These are phyloP conservation scores for Xerocomellus chrysenteron DNA, from an alignment of 768 basidiomycete genomes.

Conservation along the genomic window DNA sequence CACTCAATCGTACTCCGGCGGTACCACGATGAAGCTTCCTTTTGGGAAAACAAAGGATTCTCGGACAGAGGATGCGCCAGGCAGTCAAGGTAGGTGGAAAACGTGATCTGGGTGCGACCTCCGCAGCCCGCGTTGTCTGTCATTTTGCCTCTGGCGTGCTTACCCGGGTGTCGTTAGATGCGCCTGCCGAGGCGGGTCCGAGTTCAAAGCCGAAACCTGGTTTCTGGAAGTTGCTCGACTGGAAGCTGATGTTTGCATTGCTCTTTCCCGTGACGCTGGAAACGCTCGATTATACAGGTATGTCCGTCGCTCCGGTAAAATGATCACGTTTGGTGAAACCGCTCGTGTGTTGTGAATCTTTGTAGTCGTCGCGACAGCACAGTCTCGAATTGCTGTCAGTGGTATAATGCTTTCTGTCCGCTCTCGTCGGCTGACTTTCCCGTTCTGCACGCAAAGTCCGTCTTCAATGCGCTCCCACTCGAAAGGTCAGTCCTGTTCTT, in stretches of 20 bases:
- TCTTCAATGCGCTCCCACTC: slow-evolving; percentile 29
- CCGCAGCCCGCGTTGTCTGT: not conserved
- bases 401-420: not conserved
- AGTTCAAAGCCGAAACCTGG: slow-evolving; percentile 6
- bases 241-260: slow-evolving; percentile 35
- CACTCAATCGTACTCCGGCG: not conserved
- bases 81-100: slow-evolving; percentile 5
- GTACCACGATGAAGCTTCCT: slow-evolving; percentile 10
- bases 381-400: slow-evolving; percentile 49
- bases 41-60: slow-evolving; percentile 3
- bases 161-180: slow-evolving; percentile 3
- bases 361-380: slow-evolving; percentile 52
- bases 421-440: not conserved
- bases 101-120: not conserved
- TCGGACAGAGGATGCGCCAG: not conserved
- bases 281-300: slow-evolving; percentile 32
- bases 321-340: not conserved
- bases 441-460: slow-evolving; percentile 14
- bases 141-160: not conserved
- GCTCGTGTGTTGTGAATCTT: not conserved
- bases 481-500: slow-evolving; percentile 18
- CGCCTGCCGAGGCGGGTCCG: not conserved
- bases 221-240: slow-evolving; percentile 30
- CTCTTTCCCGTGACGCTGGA: slow-evolving; percentile 45
- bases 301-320: not conserved